Evolutionary conservation across 2,329 filamentous ascomycete species (phyloP), one percentile per base, ranked within the genome.

Genomic region (Colletotrichum lindemuthianum): DNA sequence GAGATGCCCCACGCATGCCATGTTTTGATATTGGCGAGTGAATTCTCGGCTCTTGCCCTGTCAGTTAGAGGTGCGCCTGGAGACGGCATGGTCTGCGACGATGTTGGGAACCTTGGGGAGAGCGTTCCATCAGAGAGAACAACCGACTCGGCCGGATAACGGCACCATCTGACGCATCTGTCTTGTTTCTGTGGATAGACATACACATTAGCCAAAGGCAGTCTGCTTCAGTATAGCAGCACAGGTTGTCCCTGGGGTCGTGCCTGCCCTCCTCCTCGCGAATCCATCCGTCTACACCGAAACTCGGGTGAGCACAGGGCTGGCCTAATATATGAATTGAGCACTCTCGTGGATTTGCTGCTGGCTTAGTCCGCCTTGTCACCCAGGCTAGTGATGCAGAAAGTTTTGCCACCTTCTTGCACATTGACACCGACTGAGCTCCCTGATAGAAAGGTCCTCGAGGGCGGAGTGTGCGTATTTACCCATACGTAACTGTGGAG

Each of bases 291-390:
- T 10, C 4, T 15, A 11, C 33, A 8, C 7, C 37, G 45, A 32
- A 43, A 49, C 36, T 58, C 39, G 40, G 55, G 37, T 41, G 45
- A 41, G 45, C 24, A 41, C 16, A 39, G 44, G 44, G 24, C 33
- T 15, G 45, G 32, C 44, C 47, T 58, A 44, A 58, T 58, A 50
- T 58, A 58, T 58, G 55, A 58, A n/a, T 58, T 39, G 52, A n/a
- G 44, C 32, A 24, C 16, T 13, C 7, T 12, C 11, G 32, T 7
- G 45, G 13, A 9, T 32, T 8, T 33, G 45, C 15, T 16, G 24
- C 32, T 4, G 24, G 24, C 24, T 24, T 24, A 24, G 24, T 33
- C 4, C 10, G 24, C 11, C 43, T n/a, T 34, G 45, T 34, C 10
- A 48, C 16, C 12, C 16, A 33, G 24, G 32, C 11, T n/a, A 12